Percentiles rank a stretch among this genome's conserved stretches.
phyloP scores from a whole-genome alignment of 73 alveolate species.

The Paraurostyla sp. region DNA sequence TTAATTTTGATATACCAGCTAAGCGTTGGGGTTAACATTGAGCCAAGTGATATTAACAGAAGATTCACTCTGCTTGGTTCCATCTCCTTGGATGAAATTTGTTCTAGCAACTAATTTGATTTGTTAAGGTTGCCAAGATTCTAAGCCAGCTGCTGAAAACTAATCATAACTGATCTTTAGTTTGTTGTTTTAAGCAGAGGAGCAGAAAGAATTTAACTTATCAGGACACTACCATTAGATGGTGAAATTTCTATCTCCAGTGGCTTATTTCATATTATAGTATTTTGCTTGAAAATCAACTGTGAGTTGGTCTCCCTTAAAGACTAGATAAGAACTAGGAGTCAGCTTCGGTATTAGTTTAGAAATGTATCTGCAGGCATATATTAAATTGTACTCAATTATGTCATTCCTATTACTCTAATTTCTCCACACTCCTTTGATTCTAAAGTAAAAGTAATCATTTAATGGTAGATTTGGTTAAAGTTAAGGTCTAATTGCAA shows the following conservation, averaged over 20 bases:
- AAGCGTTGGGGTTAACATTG: conserved; percentile 49
- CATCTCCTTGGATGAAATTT: conserved; percentile 53
- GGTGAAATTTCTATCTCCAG: not conserved
- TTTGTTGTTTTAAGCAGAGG: not conserved
- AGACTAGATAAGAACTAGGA: not conserved
- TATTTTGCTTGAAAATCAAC: not conserved
- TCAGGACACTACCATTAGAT: conserved; percentile 22
- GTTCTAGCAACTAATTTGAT: not conserved
- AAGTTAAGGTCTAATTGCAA: not conserved
- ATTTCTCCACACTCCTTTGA: conserved; percentile 53
- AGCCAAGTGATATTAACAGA: conserved; percentile 16
- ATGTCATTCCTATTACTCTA: not conserved
- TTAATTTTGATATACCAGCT: not conserved
- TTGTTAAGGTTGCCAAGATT: conserved; percentile 15
- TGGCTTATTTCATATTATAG: not conserved
- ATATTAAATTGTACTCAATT: conserved; percentile 2
- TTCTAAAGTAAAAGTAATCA: conserved; percentile 29
- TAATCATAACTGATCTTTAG: not conserved
- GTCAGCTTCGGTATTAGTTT: conserved; percentile 12
- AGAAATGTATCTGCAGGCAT: conserved; percentile 43
- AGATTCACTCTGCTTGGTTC: not conserved
- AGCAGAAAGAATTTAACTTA: not conserved
- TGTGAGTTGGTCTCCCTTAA: not conserved
- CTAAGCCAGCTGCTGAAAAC: not conserved
- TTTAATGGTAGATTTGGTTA: conserved; percentile 6